These are phyloP conservation scores for Scleroderma citrinum DNA, from an alignment of 768 basidiomycete species.

Conservation along the genomic window DNA sequence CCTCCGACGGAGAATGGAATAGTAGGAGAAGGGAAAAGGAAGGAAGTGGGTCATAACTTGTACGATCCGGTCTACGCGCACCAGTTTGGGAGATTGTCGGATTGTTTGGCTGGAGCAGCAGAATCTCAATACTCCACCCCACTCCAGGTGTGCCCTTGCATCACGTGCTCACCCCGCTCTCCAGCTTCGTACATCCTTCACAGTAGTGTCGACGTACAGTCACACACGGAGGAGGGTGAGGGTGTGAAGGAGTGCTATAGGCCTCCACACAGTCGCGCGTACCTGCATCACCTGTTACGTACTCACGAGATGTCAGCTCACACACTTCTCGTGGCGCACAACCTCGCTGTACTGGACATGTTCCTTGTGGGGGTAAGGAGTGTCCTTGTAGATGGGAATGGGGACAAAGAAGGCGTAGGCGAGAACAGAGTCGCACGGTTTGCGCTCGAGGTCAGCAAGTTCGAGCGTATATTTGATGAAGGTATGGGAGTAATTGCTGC, in stretches of 20 bases:
- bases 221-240: conserved; percentile 6
- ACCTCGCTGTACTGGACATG: conserved; percentile 56
- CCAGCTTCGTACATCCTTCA: conserved; percentile 37
- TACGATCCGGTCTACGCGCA: conserved; percentile 51
- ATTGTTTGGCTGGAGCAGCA: conserved; percentile 23
- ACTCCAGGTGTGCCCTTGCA: conserved; percentile 40
- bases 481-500: conserved; percentile 39
- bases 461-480: conserved; percentile 49
- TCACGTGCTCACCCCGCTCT: conserved; percentile 47
- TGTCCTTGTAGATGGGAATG: conserved; percentile 12
- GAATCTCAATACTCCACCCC: conserved; percentile 1
- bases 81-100: conserved; percentile 56
- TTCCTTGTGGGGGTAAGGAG: conserved; percentile 59
- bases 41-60: conserved; percentile 63
- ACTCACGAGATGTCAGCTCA: conserved; percentile 92
- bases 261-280: conserved; percentile 47
- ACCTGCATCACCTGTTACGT: conserved; percentile 78
- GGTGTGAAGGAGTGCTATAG: conserved; percentile 11
- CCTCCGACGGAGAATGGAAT: conserved; percentile 3
- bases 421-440: conserved; percentile 18
- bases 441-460: conserved; percentile 43
- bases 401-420: neutral
- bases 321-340: conserved; percentile 68
- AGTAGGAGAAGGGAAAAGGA: neutral
- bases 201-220: conserved; percentile 35